Conservation (phyloP, 2,329 filamentous ascomycete species). For the Calcarisporium arbuscula region DNA sequence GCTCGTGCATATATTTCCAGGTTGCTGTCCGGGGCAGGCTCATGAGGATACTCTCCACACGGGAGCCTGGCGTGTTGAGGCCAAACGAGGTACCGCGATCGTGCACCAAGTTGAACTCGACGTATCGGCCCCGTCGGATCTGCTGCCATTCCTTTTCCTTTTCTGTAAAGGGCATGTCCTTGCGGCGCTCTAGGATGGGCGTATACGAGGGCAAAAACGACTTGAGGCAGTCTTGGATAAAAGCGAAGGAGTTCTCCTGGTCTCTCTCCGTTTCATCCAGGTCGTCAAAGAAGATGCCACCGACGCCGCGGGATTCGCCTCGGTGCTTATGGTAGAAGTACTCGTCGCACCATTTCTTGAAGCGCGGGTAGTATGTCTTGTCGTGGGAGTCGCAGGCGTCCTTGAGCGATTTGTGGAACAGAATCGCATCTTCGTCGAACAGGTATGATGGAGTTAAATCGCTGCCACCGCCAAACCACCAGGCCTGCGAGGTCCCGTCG, state of each 20-base stretch:
- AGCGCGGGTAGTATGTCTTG: conserved; percentile 82
- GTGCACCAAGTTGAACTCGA: conserved; percentile 97
- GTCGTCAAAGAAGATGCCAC: conserved; percentile 98
- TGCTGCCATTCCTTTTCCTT: conserved; percentile 96
- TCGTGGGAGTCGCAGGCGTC: conserved; percentile 90
- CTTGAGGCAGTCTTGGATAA: conserved; percentile 75
- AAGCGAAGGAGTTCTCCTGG: conserved; percentile 83
- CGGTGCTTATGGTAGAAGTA: conserved; percentile 96
- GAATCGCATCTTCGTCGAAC: conserved; percentile 93
- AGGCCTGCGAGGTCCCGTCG: conserved; percentile 74
- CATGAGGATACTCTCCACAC: conserved; percentile 97
- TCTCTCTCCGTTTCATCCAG: conserved; percentile 82
- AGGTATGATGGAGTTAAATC: conserved; percentile 91
- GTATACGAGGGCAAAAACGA: conserved; percentile 88
- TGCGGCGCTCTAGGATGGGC: conserved; percentile 80
- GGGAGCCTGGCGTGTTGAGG: conserved; percentile 81
- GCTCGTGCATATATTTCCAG: conserved; percentile 95
- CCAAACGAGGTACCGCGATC: conserved; percentile 94
- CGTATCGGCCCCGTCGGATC: conserved; percentile 85
- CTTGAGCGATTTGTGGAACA: conserved; percentile 94
- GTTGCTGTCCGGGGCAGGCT: conserved; percentile 86
- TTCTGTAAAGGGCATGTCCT: conserved; percentile 84
- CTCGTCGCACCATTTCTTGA: conserved; percentile 98
- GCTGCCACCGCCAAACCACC: conserved; percentile 97
- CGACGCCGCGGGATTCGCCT: conserved; percentile 77